phyloP scores from a whole-genome alignment of 371 early-diverging fungal genomes.

The Lichtheimia ramosa region DNA sequence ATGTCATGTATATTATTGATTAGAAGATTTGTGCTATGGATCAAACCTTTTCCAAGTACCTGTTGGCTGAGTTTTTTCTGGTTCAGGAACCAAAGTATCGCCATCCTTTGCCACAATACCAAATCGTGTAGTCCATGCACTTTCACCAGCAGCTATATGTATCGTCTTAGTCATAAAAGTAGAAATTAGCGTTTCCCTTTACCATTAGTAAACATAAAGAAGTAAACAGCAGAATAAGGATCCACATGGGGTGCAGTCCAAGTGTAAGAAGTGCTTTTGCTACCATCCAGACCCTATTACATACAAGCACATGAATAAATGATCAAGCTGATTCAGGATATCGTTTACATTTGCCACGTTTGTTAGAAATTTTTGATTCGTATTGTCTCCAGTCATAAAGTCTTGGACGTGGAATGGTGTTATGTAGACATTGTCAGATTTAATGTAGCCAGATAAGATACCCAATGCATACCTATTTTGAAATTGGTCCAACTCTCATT shows the following conservation, averaged over 20 bases:
- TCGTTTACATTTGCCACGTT: constrained; percentile 30
- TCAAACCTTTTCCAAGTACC: constrained; percentile 4
- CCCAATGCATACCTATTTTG: constrained; percentile 24
- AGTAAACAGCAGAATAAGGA: constrained; percentile 34
- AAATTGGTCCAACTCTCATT: constrained; percentile 27
- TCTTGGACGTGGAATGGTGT: constrained; percentile 12
- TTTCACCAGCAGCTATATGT: constrained; percentile 10
- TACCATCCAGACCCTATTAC: constrained; percentile 24
- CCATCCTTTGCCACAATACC: constrained; percentile 29
- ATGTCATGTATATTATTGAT: neutral
- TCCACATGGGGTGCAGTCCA: constrained; percentile 33
- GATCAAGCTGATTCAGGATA: neutral
- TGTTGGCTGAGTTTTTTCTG: constrained; percentile 21
- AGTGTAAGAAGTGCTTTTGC: constrained; percentile 14
- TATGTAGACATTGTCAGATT: too few species aligned
- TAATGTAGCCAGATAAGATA: too few species aligned
- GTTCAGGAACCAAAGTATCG: constrained; percentile 13
- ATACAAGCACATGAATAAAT: neutral
- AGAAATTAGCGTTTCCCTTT: constrained; percentile 1
- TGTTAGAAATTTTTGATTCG: constrained; percentile 22
- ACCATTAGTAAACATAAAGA: constrained; percentile 36
- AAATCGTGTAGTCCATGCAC: constrained; percentile 39
- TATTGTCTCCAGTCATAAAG: constrained; percentile 43
- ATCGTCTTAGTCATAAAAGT: neutral
- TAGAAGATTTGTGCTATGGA: neutral